Base-by-base conservation (phyloP, 208 protist species). In the Balamuthia mandrillaris region DNA sequence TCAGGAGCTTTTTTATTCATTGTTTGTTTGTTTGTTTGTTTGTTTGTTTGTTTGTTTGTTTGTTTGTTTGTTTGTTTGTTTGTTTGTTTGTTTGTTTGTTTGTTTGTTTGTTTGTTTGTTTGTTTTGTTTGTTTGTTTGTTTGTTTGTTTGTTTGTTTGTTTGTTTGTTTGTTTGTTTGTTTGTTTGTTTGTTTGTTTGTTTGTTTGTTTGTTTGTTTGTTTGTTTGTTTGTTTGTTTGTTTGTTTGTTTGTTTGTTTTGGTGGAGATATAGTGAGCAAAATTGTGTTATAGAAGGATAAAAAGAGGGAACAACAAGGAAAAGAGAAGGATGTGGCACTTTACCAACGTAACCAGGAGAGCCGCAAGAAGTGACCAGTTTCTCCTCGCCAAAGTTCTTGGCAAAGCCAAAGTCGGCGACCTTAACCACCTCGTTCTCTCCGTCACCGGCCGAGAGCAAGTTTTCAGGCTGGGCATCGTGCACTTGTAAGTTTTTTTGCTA, bases 271-370 rank as follows among this genome's bases (percentile, higher is more conserved):
- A 56, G 18, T 56, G 49, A 18, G n/a, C 49, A 56, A 56, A 56
- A 56, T 18, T 27, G n/a, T n/a, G 56, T 52, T 42, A 16, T 60
- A 33, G 63, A 42, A 52, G 18, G 47, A 35, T 54, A 42, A 31
- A 54, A 27, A 42, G 10, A 35, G 7, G 10, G 41, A 74, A 74
- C 29, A 2, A 74, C 10, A 7, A 79, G 39, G 24, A 61, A 9
- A 0, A 60, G 24, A 63, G 58, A 39, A 14, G 21, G 74, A 27
- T 66, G 54, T 54, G n/a, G n/a, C 21, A 56, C 16, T 27, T 27
- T 82, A 88, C 84, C 49, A 18, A 93, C 91, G 79, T 93, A 93
- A 58, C 88, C 87, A 31, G 91, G 91, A 1, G 91, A 91, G 27
- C 91, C 91, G 81, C 91, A 94, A 29, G 86, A 86, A 2, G 91